Conservation (phyloP, 2,329 filamentous ascomycete species). For the Myriosclerotinia curreyana region DNA sequence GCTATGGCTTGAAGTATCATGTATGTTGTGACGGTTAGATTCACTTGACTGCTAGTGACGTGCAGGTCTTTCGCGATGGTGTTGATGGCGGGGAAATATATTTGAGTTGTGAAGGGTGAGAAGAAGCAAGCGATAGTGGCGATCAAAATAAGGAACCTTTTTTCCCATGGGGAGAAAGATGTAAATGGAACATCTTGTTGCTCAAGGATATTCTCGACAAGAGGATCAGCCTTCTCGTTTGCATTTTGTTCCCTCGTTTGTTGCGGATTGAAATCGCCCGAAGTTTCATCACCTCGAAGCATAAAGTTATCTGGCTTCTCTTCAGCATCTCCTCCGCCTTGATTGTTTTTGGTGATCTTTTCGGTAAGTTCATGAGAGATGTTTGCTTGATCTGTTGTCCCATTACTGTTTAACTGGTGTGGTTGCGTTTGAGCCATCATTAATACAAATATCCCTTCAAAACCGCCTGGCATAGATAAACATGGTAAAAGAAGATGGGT, state of each 20-base stretch:
- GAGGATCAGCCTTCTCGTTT: background rate
- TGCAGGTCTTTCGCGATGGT: conserved; percentile 48
- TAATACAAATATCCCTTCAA: too few relatives aligned
- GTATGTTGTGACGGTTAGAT: conserved; percentile 43
- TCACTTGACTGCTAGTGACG: conserved; percentile 43
- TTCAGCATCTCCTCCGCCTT: too few relatives aligned
- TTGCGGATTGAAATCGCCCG: background rate
- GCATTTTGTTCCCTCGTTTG: too few relatives aligned
- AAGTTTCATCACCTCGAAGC: too few relatives aligned
- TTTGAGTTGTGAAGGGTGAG: conserved; percentile 48
- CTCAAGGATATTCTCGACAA: background rate
- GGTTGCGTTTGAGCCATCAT: background rate
- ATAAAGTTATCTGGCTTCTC: too few relatives aligned
- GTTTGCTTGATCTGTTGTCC: background rate
- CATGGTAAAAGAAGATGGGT: too few relatives aligned
- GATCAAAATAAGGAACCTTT: conserved; percentile 47
- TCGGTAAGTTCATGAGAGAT: background rate
- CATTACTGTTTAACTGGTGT: too few relatives aligned
- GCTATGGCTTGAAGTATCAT: conserved; percentile 56
- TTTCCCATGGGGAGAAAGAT: conserved; percentile 38
- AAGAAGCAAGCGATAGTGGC: conserved; percentile 25
- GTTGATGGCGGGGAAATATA: conserved; percentile 54
- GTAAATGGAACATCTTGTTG: conserved; percentile 31
- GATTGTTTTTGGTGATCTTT: background rate
- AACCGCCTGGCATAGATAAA: too few relatives aligned